Base-by-base conservation (phyloP, 2,329 filamentous ascomycete species). In the Herpotrichia juniperi region DNA sequence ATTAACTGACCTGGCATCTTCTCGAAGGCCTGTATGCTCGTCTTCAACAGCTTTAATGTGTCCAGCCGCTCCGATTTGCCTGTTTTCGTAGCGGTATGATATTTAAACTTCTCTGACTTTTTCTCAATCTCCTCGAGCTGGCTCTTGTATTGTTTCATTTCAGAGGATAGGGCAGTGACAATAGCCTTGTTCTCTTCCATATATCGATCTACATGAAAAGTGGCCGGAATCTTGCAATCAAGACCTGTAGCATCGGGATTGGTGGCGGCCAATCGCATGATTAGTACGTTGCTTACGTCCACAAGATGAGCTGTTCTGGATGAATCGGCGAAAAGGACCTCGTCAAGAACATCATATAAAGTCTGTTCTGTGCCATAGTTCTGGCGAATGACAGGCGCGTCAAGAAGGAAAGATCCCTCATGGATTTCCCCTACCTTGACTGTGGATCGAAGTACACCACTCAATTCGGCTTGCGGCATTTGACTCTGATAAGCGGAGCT, bases 171-270 rank as follows among this genome's bases (percentile, higher is more conserved):
- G 8, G 76, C 73, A 37, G 75, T 75, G 14, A 81, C 77, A 9
- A 76, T 62, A 1, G 75, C 74, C 49, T 77, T 74, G 52, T 81
- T 83, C 54, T 77, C 73, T 43, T 81, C 75, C 40, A 86, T 72
- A 64, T 87, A 88, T 40, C 84, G 79, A 68, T 87, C 85, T 4
- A 82, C 77, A 57, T 84, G 85, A 61, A 85, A 79, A 1, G 76
- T 74, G 1, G 78, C 65, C 3, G 84, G 83, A 16, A 86, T 75
- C 5, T 79, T 79, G 37, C 86, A 71, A 26, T 70, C 69, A 25
- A 77, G 62, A 61, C 74, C 50, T 61, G 57, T 67, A 59, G 69
- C 63, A 71, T 74, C 37, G 74, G 58, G 57, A 64, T 76, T 63
- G 1, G 64, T 58, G 3, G 63, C 59, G 8, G 50, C 64, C 24